Evolutionary conservation across 305 asterid species (phyloP).

Genomic region (Striga hermonthica): DNA sequence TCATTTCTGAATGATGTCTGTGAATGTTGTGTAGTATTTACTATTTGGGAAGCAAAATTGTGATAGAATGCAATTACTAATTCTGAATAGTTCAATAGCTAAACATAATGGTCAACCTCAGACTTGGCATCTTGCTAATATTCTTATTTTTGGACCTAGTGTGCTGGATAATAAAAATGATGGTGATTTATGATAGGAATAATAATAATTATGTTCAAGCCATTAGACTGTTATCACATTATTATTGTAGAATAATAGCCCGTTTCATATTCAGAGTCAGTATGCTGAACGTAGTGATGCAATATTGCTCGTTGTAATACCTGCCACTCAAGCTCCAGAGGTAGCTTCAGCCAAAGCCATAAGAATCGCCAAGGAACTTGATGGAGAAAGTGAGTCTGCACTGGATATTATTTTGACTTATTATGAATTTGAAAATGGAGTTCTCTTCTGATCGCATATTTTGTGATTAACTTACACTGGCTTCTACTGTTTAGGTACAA

Average conservation of each 20-base stretch:
- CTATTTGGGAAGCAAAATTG: neutral
- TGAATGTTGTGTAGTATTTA: neutral
- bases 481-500: conserved; percentile 57
- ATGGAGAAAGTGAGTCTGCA: conserved; percentile 80
- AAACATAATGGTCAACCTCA: too few species aligned
- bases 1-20: neutral
- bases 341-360: conserved; percentile 89
- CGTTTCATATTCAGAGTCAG: conserved; percentile 55
- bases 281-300: conserved; percentile 92
- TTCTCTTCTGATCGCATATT: neutral
- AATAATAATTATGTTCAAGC: too few species aligned
- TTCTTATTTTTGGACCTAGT: neutral
- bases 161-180: neutral
- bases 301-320: conserved; percentile 85
- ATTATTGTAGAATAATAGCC: conserved; percentile 27
- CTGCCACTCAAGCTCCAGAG: conserved; percentile 96
- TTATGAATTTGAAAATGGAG: neutral
- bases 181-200: neutral
- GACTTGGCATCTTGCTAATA: neutral
- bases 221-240: neutral
- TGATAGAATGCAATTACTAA: neutral
- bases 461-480: conserved; percentile 14
- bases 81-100: neutral
- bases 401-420: conserved; percentile 28
- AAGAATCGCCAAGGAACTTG: conserved; percentile 94